A percentile compares a stretch with the other conserved stretches of the same genome.
Conservation (phyloP, 1,284 basidiomycete species). For the Wolfiporia cocos region DNA sequence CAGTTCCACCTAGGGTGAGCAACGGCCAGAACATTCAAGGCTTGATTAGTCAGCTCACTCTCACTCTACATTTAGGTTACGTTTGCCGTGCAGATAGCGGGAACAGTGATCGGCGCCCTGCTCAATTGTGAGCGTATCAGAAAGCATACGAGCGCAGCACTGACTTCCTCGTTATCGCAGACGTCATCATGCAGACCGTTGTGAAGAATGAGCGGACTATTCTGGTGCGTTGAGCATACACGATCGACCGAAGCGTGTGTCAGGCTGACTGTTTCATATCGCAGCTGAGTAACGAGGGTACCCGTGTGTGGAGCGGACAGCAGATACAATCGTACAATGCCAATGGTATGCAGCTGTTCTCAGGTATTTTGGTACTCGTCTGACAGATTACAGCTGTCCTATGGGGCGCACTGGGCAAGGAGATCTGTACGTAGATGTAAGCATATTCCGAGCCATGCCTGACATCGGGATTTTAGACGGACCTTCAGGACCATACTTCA, state of each 20-base stretch:
- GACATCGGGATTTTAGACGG: slow-evolving; percentile 25
- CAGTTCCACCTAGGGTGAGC: slow-evolving; percentile 7
- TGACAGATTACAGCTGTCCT: slow-evolving; percentile 31
- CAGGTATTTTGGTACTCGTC: neutral
- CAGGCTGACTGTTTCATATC: neutral
- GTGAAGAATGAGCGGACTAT: slow-evolving; percentile 20
- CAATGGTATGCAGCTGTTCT: slow-evolving; percentile 27
- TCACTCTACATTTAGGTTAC: slow-evolving; percentile 26
- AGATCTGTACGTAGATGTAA: slow-evolving; percentile 23
- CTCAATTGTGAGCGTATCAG: slow-evolving; percentile 16
- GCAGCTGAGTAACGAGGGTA: slow-evolving; percentile 36
- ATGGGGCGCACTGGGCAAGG: slow-evolving; percentile 47
- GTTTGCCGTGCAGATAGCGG: slow-evolving; percentile 43
- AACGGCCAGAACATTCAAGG: neutral
- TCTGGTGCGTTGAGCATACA: slow-evolving; percentile 5
- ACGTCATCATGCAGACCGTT: slow-evolving; percentile 24
- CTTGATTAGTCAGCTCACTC: neutral
- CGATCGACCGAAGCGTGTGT: neutral
- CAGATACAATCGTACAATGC: slow-evolving; percentile 35
- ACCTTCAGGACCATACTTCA: slow-evolving; percentile 29
- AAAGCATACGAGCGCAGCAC: neutral
- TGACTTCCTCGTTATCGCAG: neutral
- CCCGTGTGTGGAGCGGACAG: slow-evolving; percentile 47
- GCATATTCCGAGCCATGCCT: slow-evolving; percentile 4
- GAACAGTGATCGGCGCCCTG: slow-evolving; percentile 36